Conservation (phyloP, 1,284 basidiomycete species). For the Ustilago vetiveriae region DNA sequence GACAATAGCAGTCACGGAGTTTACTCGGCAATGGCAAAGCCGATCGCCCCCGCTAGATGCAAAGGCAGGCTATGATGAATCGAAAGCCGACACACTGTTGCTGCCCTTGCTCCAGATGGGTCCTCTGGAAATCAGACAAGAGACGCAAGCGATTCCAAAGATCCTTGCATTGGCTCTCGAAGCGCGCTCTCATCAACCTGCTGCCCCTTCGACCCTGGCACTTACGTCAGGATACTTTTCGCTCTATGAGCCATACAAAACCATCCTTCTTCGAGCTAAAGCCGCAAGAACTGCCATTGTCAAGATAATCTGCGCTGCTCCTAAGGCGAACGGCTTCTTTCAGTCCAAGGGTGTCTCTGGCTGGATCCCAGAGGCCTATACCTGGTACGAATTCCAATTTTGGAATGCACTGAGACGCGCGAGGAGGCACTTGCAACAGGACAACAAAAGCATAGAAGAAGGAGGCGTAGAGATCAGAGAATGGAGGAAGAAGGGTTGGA, state of each 20-base stretch:
- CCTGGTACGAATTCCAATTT: conserved; percentile 83
- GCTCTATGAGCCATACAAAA: conserved; percentile 78
- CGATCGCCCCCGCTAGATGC: not conserved
- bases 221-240: conserved; percentile 93
- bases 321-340: conserved; percentile 89
- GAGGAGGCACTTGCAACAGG: conserved; percentile 68
- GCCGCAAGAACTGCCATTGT: conserved; percentile 37
- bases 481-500: conserved; percentile 92
- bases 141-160: conserved; percentile 63
- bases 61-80: not conserved
- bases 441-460: conserved; percentile 15
- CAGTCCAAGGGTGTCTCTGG: conserved; percentile 87
- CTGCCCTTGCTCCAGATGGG: conserved; percentile 69
- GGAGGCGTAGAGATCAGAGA: conserved; percentile 77
- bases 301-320: conserved; percentile 82
- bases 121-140: conserved; percentile 66
- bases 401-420: conserved; percentile 72
- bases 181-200: not conserved
- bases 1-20: conserved; percentile 26
- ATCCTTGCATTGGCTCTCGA: conserved; percentile 27
- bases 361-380: conserved; percentile 94
- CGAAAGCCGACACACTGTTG: conserved; percentile 47
- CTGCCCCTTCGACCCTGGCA: conserved; percentile 31
- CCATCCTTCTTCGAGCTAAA: conserved; percentile 40
- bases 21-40: conserved; percentile 46